A percentile compares a stretch with the other conserved stretches of the same genome.
Evolutionary conservation across 148 eudicot genomes (phyloP).

Genomic region (Limonium bicolor): DNA sequence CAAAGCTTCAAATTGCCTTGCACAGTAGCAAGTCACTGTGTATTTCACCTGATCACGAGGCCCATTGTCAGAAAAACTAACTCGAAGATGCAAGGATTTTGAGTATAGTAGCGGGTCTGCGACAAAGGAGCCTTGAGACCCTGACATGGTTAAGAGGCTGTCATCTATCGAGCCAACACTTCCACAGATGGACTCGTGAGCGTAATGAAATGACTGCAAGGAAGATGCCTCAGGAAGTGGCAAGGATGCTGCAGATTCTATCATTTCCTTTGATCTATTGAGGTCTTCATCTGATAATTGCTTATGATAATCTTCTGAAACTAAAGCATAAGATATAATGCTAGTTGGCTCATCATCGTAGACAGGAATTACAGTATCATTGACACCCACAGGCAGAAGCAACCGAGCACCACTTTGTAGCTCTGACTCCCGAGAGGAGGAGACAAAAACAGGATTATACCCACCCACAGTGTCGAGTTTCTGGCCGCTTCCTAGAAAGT

Average conservation of each 20-base stretch:
- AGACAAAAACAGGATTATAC: conserved; percentile 58
- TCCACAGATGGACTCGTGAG: conserved; percentile 47
- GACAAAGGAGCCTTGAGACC: conserved; percentile 31
- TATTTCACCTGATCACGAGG: conserved; percentile 71
- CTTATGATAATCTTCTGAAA: conserved; percentile 10
- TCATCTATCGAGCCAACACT: conserved; percentile 67
- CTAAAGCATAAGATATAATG: neutral
- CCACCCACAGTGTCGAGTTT: conserved; percentile 48
- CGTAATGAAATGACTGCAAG: conserved; percentile 32
- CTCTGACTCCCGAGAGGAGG: conserved; percentile 52
- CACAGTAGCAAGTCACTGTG: conserved; percentile 68
- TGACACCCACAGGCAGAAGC: neutral
- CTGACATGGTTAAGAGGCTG: conserved; percentile 29
- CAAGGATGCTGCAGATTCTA: conserved; percentile 33
- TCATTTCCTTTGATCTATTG: conserved; percentile 35
- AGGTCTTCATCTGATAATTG: conserved; percentile 59
- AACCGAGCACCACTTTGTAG: conserved; percentile 34
- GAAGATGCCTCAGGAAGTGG: conserved; percentile 37
- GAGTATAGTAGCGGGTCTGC: conserved; percentile 41
- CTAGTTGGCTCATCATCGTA: neutral
- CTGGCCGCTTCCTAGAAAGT: conserved; percentile 37
- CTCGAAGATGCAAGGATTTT: conserved; percentile 55
- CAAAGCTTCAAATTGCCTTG: conserved; percentile 77
- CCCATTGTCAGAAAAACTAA: conserved; percentile 47
- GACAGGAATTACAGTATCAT: neutral